These are phyloP conservation scores for Euphrasia arctica DNA, from an alignment of 305 asterid species.

Conservation along the genomic window DNA sequence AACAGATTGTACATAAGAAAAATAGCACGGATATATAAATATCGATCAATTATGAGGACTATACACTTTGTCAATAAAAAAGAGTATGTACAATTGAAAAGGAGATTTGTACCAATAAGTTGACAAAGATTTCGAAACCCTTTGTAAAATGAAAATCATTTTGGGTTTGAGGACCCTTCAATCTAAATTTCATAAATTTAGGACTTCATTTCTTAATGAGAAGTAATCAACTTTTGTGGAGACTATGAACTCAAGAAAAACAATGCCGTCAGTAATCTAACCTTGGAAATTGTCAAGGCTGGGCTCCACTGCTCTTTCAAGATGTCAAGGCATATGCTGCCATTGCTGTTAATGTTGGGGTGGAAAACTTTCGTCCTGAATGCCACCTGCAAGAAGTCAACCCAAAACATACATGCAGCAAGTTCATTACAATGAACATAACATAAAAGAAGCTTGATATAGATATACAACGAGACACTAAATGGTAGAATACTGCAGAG, in stretches of 20 bases:
- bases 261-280: background rate
- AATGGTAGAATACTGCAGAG: no score
- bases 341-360: conserved; percentile 1
- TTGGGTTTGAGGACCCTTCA: background rate
- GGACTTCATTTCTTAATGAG: background rate
- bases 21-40: background rate
- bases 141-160: background rate
- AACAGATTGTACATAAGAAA: no score
- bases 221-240: background rate
- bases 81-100: background rate
- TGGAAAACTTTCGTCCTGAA: conserved; percentile 1
- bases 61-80: background rate
- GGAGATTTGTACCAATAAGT: background rate
- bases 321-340: conserved; percentile 2
- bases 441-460: background rate
- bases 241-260: background rate
- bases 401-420: background rate
- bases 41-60: background rate
- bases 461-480: background rate
- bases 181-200: no score
- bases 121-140: background rate
- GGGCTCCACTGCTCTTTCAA: conserved; percentile 6
- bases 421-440: background rate
- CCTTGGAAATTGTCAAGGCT: background rate
- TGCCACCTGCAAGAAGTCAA: background rate